Evolutionary conservation across 208 protist species (phyloP).

Genomic region (Leptomonas seymouri): DNA sequence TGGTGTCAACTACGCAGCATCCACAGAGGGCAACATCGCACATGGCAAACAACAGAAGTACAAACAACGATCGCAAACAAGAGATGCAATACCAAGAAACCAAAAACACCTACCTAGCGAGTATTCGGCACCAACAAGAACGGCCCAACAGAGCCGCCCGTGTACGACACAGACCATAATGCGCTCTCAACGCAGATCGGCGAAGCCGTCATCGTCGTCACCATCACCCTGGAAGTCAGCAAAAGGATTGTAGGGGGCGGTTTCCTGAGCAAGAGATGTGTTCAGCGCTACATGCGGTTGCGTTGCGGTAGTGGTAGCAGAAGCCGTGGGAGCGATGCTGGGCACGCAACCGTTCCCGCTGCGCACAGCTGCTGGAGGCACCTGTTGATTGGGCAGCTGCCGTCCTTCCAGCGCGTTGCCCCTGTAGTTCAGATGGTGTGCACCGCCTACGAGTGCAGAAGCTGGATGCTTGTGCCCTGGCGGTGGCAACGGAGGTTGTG

Average conservation of each 20-base stretch:
- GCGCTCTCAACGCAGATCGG: constrained; percentile 17
- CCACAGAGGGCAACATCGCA: background rate
- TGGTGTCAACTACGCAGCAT: background rate
- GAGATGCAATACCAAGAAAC: background rate
- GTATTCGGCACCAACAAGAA: background rate
- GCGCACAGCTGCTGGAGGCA: background rate
- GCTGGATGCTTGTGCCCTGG: constrained; percentile 2
- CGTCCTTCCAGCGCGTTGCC: background rate
- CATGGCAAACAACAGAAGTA: background rate
- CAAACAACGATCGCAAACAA: background rate
- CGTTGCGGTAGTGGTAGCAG: no score
- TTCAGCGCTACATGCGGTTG: background rate
- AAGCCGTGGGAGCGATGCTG: background rate
- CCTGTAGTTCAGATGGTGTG: constrained; percentile 18
- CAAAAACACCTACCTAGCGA: background rate
- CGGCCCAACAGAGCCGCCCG: background rate
- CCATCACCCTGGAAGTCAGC: constrained; percentile 15
- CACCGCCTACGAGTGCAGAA: constrained; percentile 2
- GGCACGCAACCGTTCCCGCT: background rate
- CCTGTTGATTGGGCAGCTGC: background rate
- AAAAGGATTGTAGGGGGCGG: constrained; percentile 21
- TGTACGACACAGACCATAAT: background rate
- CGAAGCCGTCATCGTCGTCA: constrained; percentile 19
- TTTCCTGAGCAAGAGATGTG: background rate
- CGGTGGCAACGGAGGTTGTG: constrained; percentile 6